A percentile compares a stretch with the other conserved stretches of the same genome.
Conservation (phyloP, 305 asterid genomes). For the Striga hermonthica region DNA sequence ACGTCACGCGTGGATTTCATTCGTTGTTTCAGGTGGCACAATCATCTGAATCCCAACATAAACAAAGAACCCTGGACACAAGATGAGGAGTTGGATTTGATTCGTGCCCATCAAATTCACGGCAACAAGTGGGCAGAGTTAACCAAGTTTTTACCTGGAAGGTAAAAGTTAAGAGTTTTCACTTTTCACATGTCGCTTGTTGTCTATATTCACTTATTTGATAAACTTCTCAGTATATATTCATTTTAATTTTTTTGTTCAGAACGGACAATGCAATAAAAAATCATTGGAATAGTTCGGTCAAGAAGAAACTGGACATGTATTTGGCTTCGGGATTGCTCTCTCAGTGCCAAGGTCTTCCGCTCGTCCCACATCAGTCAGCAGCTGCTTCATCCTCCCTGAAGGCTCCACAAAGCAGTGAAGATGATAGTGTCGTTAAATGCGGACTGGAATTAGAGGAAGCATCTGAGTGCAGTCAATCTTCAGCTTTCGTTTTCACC, state of each 20-base stretch:
- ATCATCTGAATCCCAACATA: conserved; percentile 94
- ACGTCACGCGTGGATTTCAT: not conserved
- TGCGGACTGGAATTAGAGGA: conserved; percentile 68
- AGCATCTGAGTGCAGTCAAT: conserved; percentile 89
- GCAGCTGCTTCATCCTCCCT: conserved; percentile 55
- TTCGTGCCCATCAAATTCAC: conserved; percentile 83
- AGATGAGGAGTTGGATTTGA: conserved; percentile 86
- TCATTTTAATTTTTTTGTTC: conserved; percentile 32
- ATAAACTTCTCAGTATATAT: not conserved
- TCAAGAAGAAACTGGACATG: conserved; percentile 90
- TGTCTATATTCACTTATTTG: not conserved
- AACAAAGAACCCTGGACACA: conserved; percentile 99
- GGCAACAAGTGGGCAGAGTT: conserved; percentile 95
- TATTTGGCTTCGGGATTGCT: conserved; percentile 89
- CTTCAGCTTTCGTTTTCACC: conserved; percentile 48
- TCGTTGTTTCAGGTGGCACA: conserved; percentile 70
- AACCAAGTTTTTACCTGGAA: conserved; percentile 92
- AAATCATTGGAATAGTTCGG: conserved; percentile 99
- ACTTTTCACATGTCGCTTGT: conserved; percentile 12
- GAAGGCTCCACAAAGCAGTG: conserved; percentile 73
- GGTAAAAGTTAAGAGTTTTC: conserved; percentile 43
- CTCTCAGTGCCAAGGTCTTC: conserved; percentile 67
- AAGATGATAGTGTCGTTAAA: conserved; percentile 60
- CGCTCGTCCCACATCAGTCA: conserved; percentile 51
- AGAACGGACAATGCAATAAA: conserved; percentile 81